Evolutionary conservation across 129 eudicot genomes (phyloP).

Genomic region (Artemisia tridentata): DNA sequence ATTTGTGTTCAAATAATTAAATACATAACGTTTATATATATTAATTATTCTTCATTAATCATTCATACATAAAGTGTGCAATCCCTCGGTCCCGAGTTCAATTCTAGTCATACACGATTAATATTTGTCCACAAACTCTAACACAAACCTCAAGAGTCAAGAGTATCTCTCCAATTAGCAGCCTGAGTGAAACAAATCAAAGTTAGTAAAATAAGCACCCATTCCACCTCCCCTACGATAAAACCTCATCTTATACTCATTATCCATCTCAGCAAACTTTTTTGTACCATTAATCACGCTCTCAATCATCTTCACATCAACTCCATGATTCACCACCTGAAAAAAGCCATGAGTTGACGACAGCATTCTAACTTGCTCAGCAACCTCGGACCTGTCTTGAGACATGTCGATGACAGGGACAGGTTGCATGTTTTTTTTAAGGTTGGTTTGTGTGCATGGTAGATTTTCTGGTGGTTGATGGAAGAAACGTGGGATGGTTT

Average conservation of each 20-base stretch:
- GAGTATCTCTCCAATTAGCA: conserved; percentile 57
- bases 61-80: too few relatives aligned
- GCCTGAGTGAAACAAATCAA: conserved; percentile 48
- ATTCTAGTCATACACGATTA: too few relatives aligned
- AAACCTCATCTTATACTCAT: conserved; percentile 31
- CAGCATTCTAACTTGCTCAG: conserved; percentile 31
- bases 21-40: too few relatives aligned
- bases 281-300: conserved; percentile 29
- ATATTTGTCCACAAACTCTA: too few relatives aligned
- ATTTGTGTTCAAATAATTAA: too few relatives aligned
- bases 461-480: conserved; percentile 57
- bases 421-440: neutral
- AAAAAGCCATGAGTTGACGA: conserved; percentile 52
- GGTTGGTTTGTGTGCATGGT: conserved; percentile 15
- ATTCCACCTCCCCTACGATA: conserved; percentile 35
- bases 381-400: conserved; percentile 28
- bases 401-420: conserved; percentile 53
- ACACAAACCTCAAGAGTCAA: conserved; percentile 43
- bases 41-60: too few relatives aligned
- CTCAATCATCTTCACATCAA: conserved; percentile 18
- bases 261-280: conserved; percentile 38
- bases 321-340: conserved; percentile 48
- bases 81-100: too few relatives aligned
- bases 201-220: conserved; percentile 45
- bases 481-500: conserved; percentile 56